Evolutionary conservation across 345 rosid species (phyloP), one percentile per base, ranked within the genome.

Genomic region (Combretum micranthum): DNA sequence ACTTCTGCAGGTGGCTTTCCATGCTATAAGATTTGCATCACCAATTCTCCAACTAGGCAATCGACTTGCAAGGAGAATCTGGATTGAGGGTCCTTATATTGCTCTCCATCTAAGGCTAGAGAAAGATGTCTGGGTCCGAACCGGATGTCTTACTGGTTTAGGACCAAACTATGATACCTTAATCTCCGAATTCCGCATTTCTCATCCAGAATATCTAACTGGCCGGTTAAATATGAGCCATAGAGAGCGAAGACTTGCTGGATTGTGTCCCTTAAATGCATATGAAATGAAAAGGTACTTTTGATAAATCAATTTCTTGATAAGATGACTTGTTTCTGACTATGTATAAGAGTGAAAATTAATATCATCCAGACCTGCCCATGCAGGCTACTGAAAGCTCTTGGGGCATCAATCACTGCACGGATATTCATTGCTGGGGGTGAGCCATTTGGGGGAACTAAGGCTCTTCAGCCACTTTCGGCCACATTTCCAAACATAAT

Each of bases 61-160:
- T 70, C 81, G 71, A 75, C 83, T 94, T 23, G 92, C 90, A 20
- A 77, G 78, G 64, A 87, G 97, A 72, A 90, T 94, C 93, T 64
- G 66, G 57, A 87, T 79, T 68, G 83, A 78, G 69, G 97, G 99
- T 39, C n/a, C 99, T 4, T 94, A 94, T 65, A 69, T 94, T 53
- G 95, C 96, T n/a, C 82, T 94, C 59, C 99, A 90, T 77, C 80
- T 94, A 50, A 80, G 97, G 11, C 56, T 94, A 79, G 99, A 94
- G 72, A 90, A 83, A 75, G 99, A 94, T 45, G 97, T 94, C 5
- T 94, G 99, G 99, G 95, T 94, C 60, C 82, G 97, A 74, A 94
- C 99, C 2, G 99, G 99, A 7, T 94, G 99, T 67, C 90, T 84
- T 50, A 83, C 89, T 1, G 99, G 95, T 55, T 68, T 89, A 68